Percentiles rank a stretch among this genome's conserved stretches.
Evolutionary conservation across 495 filamentous ascomycete genomes (phyloP).

Genomic region (Penicilliopsis zonata): DNA sequence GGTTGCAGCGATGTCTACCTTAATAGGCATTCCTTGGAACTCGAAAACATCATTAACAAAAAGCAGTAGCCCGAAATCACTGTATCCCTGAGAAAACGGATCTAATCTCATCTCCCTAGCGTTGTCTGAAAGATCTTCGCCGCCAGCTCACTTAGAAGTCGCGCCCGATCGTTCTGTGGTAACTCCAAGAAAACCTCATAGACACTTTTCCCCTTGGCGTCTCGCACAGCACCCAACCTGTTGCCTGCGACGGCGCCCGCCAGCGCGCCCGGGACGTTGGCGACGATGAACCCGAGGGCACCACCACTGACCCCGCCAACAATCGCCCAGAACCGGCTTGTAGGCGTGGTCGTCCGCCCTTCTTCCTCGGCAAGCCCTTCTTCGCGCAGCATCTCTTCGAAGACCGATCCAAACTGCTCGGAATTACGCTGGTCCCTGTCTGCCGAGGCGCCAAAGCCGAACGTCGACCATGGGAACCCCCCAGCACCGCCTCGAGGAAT

Average conservation of each 20-base stretch:
- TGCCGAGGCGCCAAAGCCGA: slow-evolving; percentile 38
- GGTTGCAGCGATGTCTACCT: too few relatives aligned
- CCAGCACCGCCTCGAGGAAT: slow-evolving; percentile 35
- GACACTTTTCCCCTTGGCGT: slow-evolving; percentile 88
- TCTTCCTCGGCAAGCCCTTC: slow-evolving; percentile 67
- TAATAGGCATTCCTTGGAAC: too few relatives aligned
- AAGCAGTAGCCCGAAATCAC: neutral
- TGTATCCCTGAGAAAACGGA: too few relatives aligned
- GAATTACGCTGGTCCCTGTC: slow-evolving; percentile 41
- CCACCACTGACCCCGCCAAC: slow-evolving; percentile 80
- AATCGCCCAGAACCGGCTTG: slow-evolving; percentile 71
- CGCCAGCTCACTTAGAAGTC: slow-evolving; percentile 63
- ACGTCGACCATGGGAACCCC: slow-evolving; percentile 49
- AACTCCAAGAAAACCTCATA: slow-evolving; percentile 81
- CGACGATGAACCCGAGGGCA: slow-evolving; percentile 88
- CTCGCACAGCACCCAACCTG: slow-evolving; percentile 72
- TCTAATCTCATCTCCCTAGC: too few relatives aligned
- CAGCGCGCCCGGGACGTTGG: slow-evolving; percentile 76
- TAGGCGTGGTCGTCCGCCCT: slow-evolving; percentile 32
- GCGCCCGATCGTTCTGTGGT: slow-evolving; percentile 66
- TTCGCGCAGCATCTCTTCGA: slow-evolving; percentile 97
- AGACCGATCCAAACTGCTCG: slow-evolving; percentile 79
- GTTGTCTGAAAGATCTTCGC: slow-evolving; percentile 52
- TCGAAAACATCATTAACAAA: too few relatives aligned
- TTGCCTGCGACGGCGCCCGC: slow-evolving; percentile 93